These are phyloP conservation scores for Daphne laureola DNA, from an alignment of 441 rosid species.

Conservation along the genomic window DNA sequence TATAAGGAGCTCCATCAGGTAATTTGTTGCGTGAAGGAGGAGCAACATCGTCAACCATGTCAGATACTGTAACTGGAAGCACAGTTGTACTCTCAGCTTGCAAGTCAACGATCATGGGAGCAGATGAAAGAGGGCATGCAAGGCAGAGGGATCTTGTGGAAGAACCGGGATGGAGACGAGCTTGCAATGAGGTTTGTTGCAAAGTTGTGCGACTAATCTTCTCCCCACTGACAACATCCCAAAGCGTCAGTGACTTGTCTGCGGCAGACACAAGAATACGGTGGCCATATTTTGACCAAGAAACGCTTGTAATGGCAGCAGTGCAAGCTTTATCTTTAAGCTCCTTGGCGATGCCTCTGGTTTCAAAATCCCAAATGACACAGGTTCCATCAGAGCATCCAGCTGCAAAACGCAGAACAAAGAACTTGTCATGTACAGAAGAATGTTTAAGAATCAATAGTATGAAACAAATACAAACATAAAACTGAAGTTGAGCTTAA, in stretches of 20 bases:
- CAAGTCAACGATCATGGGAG: conserved; percentile 87
- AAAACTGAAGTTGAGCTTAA: too few species aligned
- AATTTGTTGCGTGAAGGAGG: conserved; percentile 59
- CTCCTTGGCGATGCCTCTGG: conserved; percentile 88
- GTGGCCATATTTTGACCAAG: conserved; percentile 93
- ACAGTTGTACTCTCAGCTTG: conserved; percentile 44
- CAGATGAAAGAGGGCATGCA: conserved; percentile 90
- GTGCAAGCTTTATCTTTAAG: conserved; percentile 62
- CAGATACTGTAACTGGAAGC: conserved; percentile 66
- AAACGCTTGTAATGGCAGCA: conserved; percentile 85
- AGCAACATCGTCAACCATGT: conserved; percentile 42
- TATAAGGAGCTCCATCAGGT: conserved; percentile 55
- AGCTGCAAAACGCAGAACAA: conserved; percentile 38
- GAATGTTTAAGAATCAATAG: conserved; percentile 5
- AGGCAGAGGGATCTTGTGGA: conserved; percentile 68
- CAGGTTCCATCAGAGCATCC: conserved; percentile 95
- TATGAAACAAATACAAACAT: too few species aligned
- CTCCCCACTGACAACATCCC: conserved; percentile 76
- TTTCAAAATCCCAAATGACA: conserved; percentile 95
- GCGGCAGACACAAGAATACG: conserved; percentile 89
- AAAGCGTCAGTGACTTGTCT: conserved; percentile 82
- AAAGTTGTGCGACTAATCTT: conserved; percentile 56
- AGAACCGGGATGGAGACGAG: conserved; percentile 84
- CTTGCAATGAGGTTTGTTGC: conserved; percentile 73
- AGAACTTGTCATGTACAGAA: conserved; percentile 9